Percentiles rank a stretch among this genome's conserved stretches.
phyloP scores from a whole-genome alignment of 176 grass and related monocot species.

The Juncus effusus region DNA sequence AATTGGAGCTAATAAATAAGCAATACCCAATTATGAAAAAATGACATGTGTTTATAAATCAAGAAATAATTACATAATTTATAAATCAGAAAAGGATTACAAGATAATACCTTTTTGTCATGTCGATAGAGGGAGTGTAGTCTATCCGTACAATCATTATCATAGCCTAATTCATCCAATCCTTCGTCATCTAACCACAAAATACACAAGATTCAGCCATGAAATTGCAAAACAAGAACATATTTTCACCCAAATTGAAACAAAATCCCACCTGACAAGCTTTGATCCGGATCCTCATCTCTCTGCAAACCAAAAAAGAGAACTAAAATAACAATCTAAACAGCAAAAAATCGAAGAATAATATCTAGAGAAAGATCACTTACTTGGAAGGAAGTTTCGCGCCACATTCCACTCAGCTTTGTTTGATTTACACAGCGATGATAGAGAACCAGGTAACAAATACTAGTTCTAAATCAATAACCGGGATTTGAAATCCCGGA shows the following conservation, averaged over 20 bases:
- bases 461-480: too few species aligned
- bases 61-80: slow-evolving; percentile 8
- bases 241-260: background rate
- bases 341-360: background rate
- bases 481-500: too few species aligned
- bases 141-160: slow-evolving; percentile 17
- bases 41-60: background rate
- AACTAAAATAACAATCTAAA: background rate
- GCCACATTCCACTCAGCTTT: background rate
- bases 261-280: slow-evolving; percentile 12
- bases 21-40: background rate
- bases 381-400: slow-evolving; percentile 14
- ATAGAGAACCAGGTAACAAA: too few species aligned
- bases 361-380: background rate
- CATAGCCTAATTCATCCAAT: slow-evolving; percentile 17
- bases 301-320: background rate
- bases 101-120: slow-evolving; percentile 3
- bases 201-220: background rate
- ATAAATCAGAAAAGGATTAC: background rate
- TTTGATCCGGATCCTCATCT: slow-evolving; percentile 1
- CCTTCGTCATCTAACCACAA: slow-evolving; percentile 21
- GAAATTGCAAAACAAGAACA: background rate
- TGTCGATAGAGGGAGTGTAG: background rate
- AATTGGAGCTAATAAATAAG: background rate
- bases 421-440: too few species aligned